phyloP scores from a whole-genome alignment of 1,139 yeast genomes.

The Nadsonia commutata region DNA sequence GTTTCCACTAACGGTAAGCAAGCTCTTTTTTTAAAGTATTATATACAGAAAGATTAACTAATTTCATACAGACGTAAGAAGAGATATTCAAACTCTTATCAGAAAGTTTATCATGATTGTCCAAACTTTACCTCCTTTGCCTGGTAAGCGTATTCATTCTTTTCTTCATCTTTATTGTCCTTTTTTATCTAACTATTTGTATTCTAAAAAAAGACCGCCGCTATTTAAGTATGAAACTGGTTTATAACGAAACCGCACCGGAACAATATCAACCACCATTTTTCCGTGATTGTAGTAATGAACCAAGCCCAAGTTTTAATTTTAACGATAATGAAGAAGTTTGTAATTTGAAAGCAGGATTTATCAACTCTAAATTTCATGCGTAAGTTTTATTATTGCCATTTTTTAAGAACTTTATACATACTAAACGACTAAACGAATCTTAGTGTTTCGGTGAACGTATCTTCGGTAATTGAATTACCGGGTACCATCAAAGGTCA shows the following conservation, averaged over 20 bases:
- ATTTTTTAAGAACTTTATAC: no score
- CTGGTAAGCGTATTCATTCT: background rate
- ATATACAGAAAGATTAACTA: background rate
- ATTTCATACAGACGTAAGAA: background rate
- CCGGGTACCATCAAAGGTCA: no score
- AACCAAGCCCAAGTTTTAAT: background rate
- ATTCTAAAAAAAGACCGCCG: no score
- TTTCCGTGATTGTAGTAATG: background rate
- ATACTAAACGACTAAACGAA: no score
- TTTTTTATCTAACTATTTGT: background rate
- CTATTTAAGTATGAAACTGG: background rate
- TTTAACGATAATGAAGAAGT: background rate
- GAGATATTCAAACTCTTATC: background rate
- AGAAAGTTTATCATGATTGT: background rate
- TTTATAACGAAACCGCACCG: background rate
- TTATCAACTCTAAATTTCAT: background rate
- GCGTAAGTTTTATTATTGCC: no score
- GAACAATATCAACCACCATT: background rate
- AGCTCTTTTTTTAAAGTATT: background rate
- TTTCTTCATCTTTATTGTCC: background rate
- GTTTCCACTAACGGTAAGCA: background rate
- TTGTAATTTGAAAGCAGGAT: background rate
- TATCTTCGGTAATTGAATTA: background rate
- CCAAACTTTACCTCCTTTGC: background rate
- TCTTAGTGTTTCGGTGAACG: background rate